Evolutionary conservation across 768 basidiomycete species (phyloP), one percentile per base, ranked within the genome.

Genomic region (Boletus bicolor): DNA sequence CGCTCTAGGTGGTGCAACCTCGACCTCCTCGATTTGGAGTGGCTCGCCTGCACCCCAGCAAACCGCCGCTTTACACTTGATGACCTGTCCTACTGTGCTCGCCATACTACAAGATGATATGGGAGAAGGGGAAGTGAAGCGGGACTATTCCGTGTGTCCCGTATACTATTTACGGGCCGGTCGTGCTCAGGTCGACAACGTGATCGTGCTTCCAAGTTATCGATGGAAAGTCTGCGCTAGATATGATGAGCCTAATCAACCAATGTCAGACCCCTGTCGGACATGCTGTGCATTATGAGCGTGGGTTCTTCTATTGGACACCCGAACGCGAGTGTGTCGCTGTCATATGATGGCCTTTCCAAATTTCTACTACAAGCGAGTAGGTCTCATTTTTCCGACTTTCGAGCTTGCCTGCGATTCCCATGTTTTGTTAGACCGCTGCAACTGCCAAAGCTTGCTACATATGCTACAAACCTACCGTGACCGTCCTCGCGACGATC

Each of bases 41-140:
- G 82, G 82, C 72, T 93, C 82, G 61, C 89, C 89, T 12, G 95
- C 93, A 52, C 81, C 92, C 97, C 96, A 99, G 72, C 93, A 96
- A 55, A 99, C 86, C 38, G 92, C 91, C 35, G 93, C 95, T 72
- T 93, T 96, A 79, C 96, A 82, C 68, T 83, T 82, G 85, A 96
- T 77, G 72, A 73, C 70, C 72, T 90, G 86, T 59, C 93, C 93
- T 63, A 72, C 77, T 46, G 91, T 93, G 58, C 76, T 76, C 38
- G 87, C 83, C 91, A 93, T 94, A 57, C 51, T 61, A 46, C 10
- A 30, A 15, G 60, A 63, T 49, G 55, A 51, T 48, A 65, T 61
- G 68, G 58, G 60, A 63, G 60, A 53, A 19, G 53, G 35, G 15
- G 36, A 42, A 6, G 50, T 46, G 51, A 54, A 48, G 62, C 56